Conservation (phyloP, 306 rosid genomes). For the Citrullus mucosospermus region DNA sequence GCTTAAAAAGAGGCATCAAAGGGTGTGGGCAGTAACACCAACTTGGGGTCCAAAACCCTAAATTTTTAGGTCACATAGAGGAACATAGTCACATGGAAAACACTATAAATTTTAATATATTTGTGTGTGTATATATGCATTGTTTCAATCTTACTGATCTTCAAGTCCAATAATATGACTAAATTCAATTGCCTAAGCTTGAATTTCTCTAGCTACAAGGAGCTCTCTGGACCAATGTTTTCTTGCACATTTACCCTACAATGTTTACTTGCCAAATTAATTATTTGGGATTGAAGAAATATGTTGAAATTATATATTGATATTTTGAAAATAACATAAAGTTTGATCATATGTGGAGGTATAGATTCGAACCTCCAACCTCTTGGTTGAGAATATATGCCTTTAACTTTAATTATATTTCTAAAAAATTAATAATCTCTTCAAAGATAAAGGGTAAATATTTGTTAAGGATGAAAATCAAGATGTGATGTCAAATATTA, state of each 20-base stretch:
- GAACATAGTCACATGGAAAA: conserved; percentile 28
- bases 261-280: background rate
- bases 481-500: background rate
- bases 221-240: background rate
- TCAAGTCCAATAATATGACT: background rate
- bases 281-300: background rate
- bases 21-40: background rate
- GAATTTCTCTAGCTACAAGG: background rate
- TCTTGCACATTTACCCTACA: background rate
- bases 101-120: conserved; percentile 14
- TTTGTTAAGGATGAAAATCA: background rate
- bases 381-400: no score
- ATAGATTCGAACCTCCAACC: no score
- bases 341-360: no score
- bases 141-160: background rate
- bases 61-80: conserved; percentile 9
- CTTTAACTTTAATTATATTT: no score
- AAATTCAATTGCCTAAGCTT: background rate
- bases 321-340: background rate
- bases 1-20: background rate
- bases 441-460: no score
- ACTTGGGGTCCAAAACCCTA: conserved; percentile 4
- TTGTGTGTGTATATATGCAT: conserved; percentile 3
- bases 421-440: background rate
- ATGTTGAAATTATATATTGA: background rate